Evolutionary conservation across 1,139 yeast species (phyloP), one percentile per base, ranked within the genome.

Genomic region (Magnusiomyces suaveolens): DNA sequence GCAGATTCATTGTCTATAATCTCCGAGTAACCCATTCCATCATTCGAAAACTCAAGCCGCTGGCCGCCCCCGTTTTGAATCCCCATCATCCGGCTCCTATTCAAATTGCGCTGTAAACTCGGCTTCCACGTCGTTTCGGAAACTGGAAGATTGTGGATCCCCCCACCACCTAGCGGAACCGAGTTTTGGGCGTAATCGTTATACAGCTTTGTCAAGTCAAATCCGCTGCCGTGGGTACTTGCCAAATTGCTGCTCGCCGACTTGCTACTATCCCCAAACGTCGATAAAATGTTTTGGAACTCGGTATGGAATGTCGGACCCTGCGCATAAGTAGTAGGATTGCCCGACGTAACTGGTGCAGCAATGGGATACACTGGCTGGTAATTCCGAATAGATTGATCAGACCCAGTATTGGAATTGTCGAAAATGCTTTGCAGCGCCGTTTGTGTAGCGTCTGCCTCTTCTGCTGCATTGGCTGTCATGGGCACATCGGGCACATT

Each of bases 61-160:
- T 29, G 36, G 36, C 12, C 36, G 6, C 36, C 18, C 16, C 18
- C 41, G 4, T 36, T n/a, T 16, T 36, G 8, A 16, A 14, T 36
- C 18, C 18, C 18, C 18, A 36, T 33, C 24, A 33, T 24, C 16
- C 51, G 23, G 18, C n/a, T n/a, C 3, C 46, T 43, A 26, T 26
- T 25, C 10, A 49, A 21, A 20, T 49, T 49, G 6, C 51, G 21
- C 14, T 26, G 46, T 3, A 49, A 20, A 26, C 20, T 23, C 1
- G 51, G 51, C 14, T 39, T 39, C 51, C 51, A 49, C 1, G 44
- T 41, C 16, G 51, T 49, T 49, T 49, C 18, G 4, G 41, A 36
- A 36, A n/a, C 41, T n/a, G 41, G 41, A 4, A 36, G 8, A 14
- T 36, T n/a, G 3, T 36, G 41, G 16, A 36, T 14, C 18, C 41